phyloP scores from a whole-genome alignment of 1,284 basidiomycete species.

The Uromyces viciae-fabae region DNA sequence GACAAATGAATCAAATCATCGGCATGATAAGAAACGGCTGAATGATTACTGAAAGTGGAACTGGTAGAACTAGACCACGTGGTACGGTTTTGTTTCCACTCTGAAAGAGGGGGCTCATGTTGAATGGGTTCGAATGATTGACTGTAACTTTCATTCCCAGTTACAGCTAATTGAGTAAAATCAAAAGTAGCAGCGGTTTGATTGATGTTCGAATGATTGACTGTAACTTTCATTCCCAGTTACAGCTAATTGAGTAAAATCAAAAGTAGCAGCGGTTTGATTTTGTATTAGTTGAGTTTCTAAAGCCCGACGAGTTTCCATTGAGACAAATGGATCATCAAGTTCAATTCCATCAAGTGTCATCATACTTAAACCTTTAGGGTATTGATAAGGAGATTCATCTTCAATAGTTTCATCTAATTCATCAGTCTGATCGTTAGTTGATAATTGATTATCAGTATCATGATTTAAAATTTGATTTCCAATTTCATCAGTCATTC shows the following conservation, averaged over 20 bases:
- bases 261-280: slow-evolving; percentile 20
- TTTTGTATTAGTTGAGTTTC: slow-evolving; percentile 27
- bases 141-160: slow-evolving; percentile 17
- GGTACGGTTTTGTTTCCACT: background rate
- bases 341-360: slow-evolving; percentile 40
- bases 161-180: slow-evolving; percentile 9
- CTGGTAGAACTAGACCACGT: background rate
- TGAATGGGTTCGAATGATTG: background rate
- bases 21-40: background rate
- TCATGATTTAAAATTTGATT: slow-evolving; percentile 15
- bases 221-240: slow-evolving; percentile 14
- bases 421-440: background rate
- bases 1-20: no score
- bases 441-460: background rate
- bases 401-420: background rate
- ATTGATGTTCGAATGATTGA: background rate
- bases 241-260: slow-evolving; percentile 14
- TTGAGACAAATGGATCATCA: slow-evolving; percentile 41
- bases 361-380: slow-evolving; percentile 14
- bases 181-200: slow-evolving; percentile 20
- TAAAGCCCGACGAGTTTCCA: slow-evolving; percentile 38
- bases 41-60: slow-evolving; percentile 7
- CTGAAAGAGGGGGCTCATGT: background rate
- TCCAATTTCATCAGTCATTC: background rate
- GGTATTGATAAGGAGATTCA: background rate